Base-by-base conservation (phyloP, 2,329 filamentous ascomycete genomes). In the Aspergillus eucalypticola region DNA sequence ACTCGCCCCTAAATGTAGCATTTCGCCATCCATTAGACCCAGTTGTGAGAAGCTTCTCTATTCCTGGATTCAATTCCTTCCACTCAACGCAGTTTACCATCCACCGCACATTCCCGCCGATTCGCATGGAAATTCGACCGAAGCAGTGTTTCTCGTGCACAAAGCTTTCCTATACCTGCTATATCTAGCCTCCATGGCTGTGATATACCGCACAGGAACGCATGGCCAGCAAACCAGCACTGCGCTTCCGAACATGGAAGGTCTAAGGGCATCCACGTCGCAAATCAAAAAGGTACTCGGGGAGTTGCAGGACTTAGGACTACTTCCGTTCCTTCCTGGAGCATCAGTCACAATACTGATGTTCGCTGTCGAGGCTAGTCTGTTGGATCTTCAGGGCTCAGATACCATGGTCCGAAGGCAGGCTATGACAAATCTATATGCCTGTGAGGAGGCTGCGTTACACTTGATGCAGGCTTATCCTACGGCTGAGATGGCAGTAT, bases 91-190 rank as follows among this genome's bases (percentile, higher is more conserved):
- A n/a, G 7, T 32, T 15, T 54, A 54, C 15, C 38, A 39, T 8
- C 17, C 29, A 2, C 29, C 51, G 2, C 32, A 15, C 5, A 4
- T 39, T 2, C 21, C 29, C 4, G 5, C 19, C 7, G 51, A n/a
- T 10, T 13, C 3, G 7, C 17, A 19, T 4, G 13, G 15, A n/a
- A 13, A 27, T 3, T 11, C 25, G 15, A 25, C 10, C 5, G 48
- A 35, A 21, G 27, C 11, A 3, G 51, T 25, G 0, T 39, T 21
- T 11, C 15, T 39, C 5, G 51, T 54, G 4, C 51, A 54, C 32
- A 35, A 39, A 54, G 35, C 51, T 4, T 54, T 39, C 13, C 51
- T 54, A 2, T 54, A 54, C 38, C 19, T 54, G 19, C 51, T 54
- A 2, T 54, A 54, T 10, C 3, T 54, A 8, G 38, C 51, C 15